These are phyloP conservation scores for Eleusine coracana DNA, from an alignment of 176 grass and related monocot species.

Conservation along the genomic window DNA sequence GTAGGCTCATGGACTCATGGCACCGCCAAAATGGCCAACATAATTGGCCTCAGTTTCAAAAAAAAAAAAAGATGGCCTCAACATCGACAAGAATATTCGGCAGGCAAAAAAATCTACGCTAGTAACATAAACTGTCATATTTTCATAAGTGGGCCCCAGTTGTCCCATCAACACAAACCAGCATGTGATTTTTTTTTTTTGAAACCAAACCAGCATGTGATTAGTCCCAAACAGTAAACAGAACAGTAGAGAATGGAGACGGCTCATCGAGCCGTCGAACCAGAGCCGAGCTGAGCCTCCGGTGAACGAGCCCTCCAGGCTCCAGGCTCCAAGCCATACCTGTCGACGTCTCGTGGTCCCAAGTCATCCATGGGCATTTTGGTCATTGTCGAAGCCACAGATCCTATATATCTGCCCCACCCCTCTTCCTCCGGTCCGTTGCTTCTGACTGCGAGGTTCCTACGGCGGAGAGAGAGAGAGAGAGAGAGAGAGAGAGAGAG, in stretches of 20 bases:
- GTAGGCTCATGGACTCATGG: too few species aligned
- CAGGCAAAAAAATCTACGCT: too few species aligned
- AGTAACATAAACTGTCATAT: too few species aligned
- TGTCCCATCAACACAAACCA: not conserved
- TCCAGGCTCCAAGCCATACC: not conserved
- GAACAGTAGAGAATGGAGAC: not conserved
- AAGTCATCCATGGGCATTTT: constrained; percentile 18
- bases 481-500: constrained; percentile 17
- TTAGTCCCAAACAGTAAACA: not conserved
- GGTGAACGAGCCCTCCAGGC: not conserved
- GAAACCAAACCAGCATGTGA: not conserved
- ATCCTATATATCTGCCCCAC: constrained; percentile 48
- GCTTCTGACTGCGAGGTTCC: constrained; percentile 36
- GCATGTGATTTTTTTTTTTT: not conserved
- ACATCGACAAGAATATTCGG: too few species aligned
- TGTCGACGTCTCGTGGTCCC: constrained; percentile 12
- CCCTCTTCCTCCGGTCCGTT: constrained; percentile 13
- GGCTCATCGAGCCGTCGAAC: not conserved
- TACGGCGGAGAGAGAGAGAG: not conserved
- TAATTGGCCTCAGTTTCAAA: too few species aligned
- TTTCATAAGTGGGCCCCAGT: not conserved
- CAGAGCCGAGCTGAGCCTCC: constrained; percentile 19
- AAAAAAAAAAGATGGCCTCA: too few species aligned
- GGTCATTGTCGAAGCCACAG: constrained; percentile 18
- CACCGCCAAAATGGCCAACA: too few species aligned